Conservation (phyloP, 768 basidiomycete species). For the Lepiota venenata region DNA sequence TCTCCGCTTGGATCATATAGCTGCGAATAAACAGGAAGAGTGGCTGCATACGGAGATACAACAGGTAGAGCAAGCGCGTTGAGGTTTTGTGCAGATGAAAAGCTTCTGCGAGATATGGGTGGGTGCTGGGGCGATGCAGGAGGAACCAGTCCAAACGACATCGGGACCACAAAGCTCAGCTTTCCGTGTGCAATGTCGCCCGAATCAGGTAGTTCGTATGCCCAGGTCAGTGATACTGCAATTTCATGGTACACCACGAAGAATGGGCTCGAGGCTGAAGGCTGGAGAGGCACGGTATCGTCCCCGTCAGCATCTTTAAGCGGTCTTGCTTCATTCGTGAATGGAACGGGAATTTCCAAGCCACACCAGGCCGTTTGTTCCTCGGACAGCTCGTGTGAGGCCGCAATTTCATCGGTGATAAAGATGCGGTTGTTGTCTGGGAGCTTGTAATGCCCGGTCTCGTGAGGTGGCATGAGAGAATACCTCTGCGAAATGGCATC, state of each 20-base stretch:
- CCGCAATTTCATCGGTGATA: conserved; percentile 26
- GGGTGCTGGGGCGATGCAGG: conserved; percentile 23
- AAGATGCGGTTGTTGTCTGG: conserved; percentile 50
- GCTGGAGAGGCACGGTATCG: conserved; percentile 35
- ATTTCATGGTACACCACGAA: conserved; percentile 54
- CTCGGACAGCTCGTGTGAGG: conserved; percentile 12
- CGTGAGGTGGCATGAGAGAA: conserved; percentile 46
- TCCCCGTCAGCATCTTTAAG: conserved; percentile 35
- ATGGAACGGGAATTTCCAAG: conserved; percentile 52
- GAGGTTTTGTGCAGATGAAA: background rate
- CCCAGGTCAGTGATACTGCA: conserved; percentile 48
- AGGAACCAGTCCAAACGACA: conserved; percentile 45
- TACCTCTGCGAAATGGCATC: conserved; percentile 33
- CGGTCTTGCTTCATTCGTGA: conserved; percentile 27
- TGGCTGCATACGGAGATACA: conserved; percentile 17
- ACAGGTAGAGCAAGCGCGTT: conserved; percentile 14
- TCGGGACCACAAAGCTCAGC: conserved; percentile 45
- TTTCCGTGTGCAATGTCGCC: conserved; percentile 27
- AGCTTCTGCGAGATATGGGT: background rate
- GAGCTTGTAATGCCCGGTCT: conserved; percentile 46
- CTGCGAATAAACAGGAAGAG: conserved; percentile 75
- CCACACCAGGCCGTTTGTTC: conserved; percentile 51
- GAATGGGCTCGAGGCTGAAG: conserved; percentile 51
- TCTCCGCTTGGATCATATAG: conserved; percentile 75
- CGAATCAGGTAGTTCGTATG: conserved; percentile 46